Conservation (phyloP, 2,329 filamentous ascomycete genomes). For the Neonectria magnoliae region DNA sequence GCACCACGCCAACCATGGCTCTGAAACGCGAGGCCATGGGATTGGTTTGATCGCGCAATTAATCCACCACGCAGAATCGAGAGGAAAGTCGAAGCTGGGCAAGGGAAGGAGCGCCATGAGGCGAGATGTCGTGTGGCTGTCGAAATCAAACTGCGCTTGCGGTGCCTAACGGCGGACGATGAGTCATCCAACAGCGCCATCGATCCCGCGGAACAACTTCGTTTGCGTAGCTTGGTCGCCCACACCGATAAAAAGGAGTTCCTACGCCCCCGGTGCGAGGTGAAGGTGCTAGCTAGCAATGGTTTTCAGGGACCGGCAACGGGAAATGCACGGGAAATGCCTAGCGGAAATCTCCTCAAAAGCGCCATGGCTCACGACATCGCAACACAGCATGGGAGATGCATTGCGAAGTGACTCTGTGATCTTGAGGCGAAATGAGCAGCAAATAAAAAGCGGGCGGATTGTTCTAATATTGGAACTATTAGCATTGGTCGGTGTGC, state of each 20-base stretch:
- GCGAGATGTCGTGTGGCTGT: conserved; percentile 3
- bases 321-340: conserved; percentile 8
- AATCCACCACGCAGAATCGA: conserved; percentile 25
- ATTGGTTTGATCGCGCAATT: conserved; percentile 28
- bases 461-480: conserved; percentile 14
- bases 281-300: conserved; percentile 2
- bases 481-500: conserved; percentile 14
- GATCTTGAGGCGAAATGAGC: conserved; percentile 19
- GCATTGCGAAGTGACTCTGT: conserved; percentile 11
- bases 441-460: conserved; percentile 15
- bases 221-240: background rate
- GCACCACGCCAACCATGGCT: conserved; percentile 28
- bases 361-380: conserved; percentile 5
- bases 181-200: conserved; percentile 1
- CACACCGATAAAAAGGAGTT: conserved; percentile 2
- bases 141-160: conserved; percentile 14
- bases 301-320: conserved; percentile 3
- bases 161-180: background rate
- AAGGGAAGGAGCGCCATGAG: conserved; percentile 5
- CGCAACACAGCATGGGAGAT: conserved; percentile 3
- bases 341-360: conserved; percentile 18
- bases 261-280: conserved; percentile 11
- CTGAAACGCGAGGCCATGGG: conserved; percentile 37
- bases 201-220: background rate
- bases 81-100: conserved; percentile 1